Conservation (phyloP, 1,284 basidiomycete species). For the Trichosporon coremiiforme region DNA sequence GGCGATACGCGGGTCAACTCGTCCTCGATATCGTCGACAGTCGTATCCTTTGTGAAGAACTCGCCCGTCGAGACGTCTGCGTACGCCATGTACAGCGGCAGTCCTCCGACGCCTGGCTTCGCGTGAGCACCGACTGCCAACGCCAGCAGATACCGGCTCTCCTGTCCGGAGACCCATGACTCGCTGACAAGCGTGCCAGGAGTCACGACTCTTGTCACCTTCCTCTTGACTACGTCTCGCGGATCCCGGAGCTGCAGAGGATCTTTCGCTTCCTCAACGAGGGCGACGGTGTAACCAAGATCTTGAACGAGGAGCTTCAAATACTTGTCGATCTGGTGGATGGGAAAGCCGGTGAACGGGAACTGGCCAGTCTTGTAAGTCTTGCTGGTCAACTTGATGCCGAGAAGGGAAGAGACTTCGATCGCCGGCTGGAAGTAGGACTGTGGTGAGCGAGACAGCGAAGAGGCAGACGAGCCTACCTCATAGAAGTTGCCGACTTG, state of each 20-base stretch:
- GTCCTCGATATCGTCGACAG: constrained; percentile 67
- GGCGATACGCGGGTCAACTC: constrained; percentile 81
- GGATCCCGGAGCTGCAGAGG: constrained; percentile 16
- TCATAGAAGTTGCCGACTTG: constrained; percentile 94
- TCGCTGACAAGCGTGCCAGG: constrained; percentile 92
- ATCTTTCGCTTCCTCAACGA: constrained; percentile 81
- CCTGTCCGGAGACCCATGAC: constrained; percentile 75
- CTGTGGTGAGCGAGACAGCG: constrained; percentile 56
- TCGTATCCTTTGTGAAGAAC: constrained; percentile 73
- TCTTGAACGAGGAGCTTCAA: constrained; percentile 82
- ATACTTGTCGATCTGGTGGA: constrained; percentile 80
- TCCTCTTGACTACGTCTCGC: constrained; percentile 57
- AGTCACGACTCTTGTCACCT: constrained; percentile 81
- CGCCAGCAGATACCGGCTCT: constrained; percentile 85
- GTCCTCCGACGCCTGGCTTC: constrained; percentile 13
- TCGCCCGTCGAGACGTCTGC: constrained; percentile 95
- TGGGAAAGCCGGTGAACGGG: constrained; percentile 85
- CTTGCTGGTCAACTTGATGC: constrained; percentile 47
- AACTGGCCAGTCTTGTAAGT: constrained; percentile 58
- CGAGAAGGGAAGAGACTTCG: constrained; percentile 72
- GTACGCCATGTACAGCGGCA: constrained; percentile 66
- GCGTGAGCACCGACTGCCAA: constrained; percentile 56
- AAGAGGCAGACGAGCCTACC: constrained; percentile 58
- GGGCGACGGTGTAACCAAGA: constrained; percentile 77
- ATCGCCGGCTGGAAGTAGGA: constrained; percentile 90